Base-by-base conservation (phyloP, 2,329 filamentous ascomycete species). In the Grosmannia serpens region DNA sequence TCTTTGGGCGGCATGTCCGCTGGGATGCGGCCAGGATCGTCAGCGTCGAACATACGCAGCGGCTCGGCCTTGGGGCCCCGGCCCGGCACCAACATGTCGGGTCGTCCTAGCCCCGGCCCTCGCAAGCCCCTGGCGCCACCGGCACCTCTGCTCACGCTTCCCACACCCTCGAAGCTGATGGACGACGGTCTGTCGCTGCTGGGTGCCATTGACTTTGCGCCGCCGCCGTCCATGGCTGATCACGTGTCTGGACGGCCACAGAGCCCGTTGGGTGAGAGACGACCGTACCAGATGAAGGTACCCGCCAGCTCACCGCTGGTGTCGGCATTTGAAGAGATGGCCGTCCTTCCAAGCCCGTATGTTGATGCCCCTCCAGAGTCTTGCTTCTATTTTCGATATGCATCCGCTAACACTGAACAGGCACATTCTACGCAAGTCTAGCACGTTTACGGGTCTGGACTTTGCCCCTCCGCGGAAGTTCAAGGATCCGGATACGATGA, bases 301-400 rank as follows among this genome's bases (percentile, higher is more conserved):
- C 83, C 86, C 20, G 80, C 83, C 33, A 86, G 89, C 68, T 87
- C 85, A n/a, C 91, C 91, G 1, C 78, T 96, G 46, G 85, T 81
- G 27, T 89, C 87, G 60, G 80, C 91, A 6, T 96, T 91, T 71
- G 92, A 97, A 59, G 92, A 97, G 60, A 84, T 97, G 62, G 74
- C 86, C 15, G 80, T 81, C 10, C 84, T 99, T 63, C 94, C 94
- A 44, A 96, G 91, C 79, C 91, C 94, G 83, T 92, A 84, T 87
- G 88, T 87, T 41, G 9, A 31, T 27, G 9, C 41, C 6, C 41
- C 20, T 5, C 38, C 7, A 3, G 15, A 17, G 38, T 5, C 26
- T 53, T 41, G 2, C 4, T 55, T 26, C 49, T 59, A 35, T 56
- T 50, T 10, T 27, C 17, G 22, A 15, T 49, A 22, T 4, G 26